Evolutionary conservation across 1,139 yeast genomes (phyloP), one percentile per base, ranked within the genome.

Genomic region (Hansenula lynferdii): DNA sequence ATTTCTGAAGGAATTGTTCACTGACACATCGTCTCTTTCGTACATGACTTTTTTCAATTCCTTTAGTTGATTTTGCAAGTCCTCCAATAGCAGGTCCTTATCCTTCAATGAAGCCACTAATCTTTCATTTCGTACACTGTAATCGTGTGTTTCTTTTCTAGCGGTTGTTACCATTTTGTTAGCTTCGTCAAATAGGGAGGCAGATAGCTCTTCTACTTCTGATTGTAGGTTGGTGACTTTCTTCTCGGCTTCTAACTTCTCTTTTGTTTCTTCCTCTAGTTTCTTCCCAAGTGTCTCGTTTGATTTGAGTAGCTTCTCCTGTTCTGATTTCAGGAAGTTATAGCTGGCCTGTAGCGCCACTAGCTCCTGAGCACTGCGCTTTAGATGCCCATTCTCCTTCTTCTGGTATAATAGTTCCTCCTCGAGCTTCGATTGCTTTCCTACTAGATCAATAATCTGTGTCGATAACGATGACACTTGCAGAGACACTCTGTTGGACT

Each of bases 131-230:
- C 73, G 70, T 31, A 70, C 59, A 47, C 76, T 76, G 44, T 67
- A 67, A 38, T 70, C 74, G 50, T 74, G 69, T 11, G 78, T 70
- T 48, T 77, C 83, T 48, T 73, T 64, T 42, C 81, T 74, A 1
- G 92, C 94, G 48, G 75, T 75, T 42, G 78, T 75, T 12, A 85
- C 95, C 85, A 83, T 84, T 36, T 72, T 70, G 55, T 85, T 85
- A 17, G 95, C 95, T 54, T 85, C 92, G 50, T 77, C 81, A 57
- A 85, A 85, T 31, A 85, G 62, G 2, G 87, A 77, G 3, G 80
- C 86, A 1, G 87, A 75, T 39, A 86, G 65, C 33, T 85, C 95
- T 56, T 84, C 92, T 22, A 85, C 83, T 56, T 86, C 95, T 16
- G 69, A 74, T 42, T 79, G 72, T 34, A 86, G 60, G 45, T 74